These are phyloP conservation scores for Coemansia reversa DNA, from an alignment of 192 early-diverging fungal species.

Conservation along the genomic window DNA sequence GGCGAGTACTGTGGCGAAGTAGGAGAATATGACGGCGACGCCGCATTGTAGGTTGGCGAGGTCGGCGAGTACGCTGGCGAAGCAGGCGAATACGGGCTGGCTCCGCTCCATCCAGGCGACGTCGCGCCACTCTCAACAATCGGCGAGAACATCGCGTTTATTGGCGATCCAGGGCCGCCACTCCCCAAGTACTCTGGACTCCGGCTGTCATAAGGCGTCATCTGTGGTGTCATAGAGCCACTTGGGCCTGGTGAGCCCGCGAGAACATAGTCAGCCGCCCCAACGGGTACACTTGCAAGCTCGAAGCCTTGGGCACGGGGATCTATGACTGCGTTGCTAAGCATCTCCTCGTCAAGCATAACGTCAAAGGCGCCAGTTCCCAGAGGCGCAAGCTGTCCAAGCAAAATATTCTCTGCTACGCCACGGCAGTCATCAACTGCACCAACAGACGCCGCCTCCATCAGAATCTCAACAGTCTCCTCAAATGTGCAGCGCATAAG, in stretches of 20 bases:
- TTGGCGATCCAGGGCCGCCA: slow-evolving; percentile 66
- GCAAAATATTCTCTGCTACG: slow-evolving; percentile 96
- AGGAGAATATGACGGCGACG: slow-evolving; percentile 73
- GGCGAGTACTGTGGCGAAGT: slow-evolving; percentile 65
- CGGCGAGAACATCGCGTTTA: slow-evolving; percentile 82
- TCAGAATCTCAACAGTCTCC: slow-evolving; percentile 97
- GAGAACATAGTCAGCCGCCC: slow-evolving; percentile 56
- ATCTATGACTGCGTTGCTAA: slow-evolving; percentile 68
- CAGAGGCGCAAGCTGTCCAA: slow-evolving; percentile 94
- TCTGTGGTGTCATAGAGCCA: slow-evolving; percentile 65
- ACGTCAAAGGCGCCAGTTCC: slow-evolving; percentile 95
- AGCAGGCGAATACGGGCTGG: slow-evolving; percentile 59
- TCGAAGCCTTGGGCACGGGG: slow-evolving; percentile 57
- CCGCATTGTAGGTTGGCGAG: slow-evolving; percentile 69
- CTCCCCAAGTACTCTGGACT: slow-evolving; percentile 62
- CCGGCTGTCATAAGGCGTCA: slow-evolving; percentile 81
- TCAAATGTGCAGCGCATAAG: slow-evolving; percentile 96
- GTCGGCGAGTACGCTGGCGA: slow-evolving; percentile 69
- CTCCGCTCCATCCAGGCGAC: slow-evolving; percentile 59
- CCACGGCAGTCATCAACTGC: slow-evolving; percentile 94
- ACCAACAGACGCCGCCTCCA: slow-evolving; percentile 90
- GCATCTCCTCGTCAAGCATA: slow-evolving; percentile 89
- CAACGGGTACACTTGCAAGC: slow-evolving; percentile 53
- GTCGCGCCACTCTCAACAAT: slow-evolving; percentile 73
- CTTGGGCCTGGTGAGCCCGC: slow-evolving; percentile 57